Base-by-base conservation (phyloP, 2,329 filamentous ascomycete species). In the Zymoseptoria ardabiliae region DNA sequence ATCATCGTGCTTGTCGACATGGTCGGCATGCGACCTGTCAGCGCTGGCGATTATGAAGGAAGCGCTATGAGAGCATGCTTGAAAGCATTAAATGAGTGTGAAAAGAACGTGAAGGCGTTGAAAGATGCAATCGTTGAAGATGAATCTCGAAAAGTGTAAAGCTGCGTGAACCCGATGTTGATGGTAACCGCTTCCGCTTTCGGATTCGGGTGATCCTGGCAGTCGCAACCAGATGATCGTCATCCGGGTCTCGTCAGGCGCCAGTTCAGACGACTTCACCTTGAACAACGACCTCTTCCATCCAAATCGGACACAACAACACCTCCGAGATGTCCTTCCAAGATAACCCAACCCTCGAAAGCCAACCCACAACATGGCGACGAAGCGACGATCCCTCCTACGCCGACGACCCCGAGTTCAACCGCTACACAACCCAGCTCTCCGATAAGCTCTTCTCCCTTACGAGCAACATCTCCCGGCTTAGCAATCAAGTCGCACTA, bases 321-420 rank as follows among this genome's bases (percentile, higher is more conserved):
- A 51, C 23, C 17, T 22, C 52, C 17, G 56, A 13, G 63, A 97
- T 97, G 93, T 96, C 93, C 19, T 97, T 94, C 77, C 89, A 96
- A 73, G 89, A 90, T 68, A 83, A 94, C 64, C 89, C 89, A 58
- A 88, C 85, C 62, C 81, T 97, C 66, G 93, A 97, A 79, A 86
- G 92, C 66, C 88, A 89, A 75, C 84, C 85, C 49, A 86, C 85
- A 28, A 84, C 79, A 62, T 82, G 82, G 77, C 81, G 89, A 63
- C 83, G 85, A 64, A 80, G 85, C 61, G 85, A 88, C 73, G 88
- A 89, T 72, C 81, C 86, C 52, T 79, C 85, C 69, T 99, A 96
- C 77, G 82, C 84, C 71, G 94, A 99, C 77, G 91, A 97, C 73
- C 94, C 94, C 55, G 91, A 91, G 65, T 99, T 97, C 81, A 84